Percentiles rank a stretch among this genome's conserved stretches.
phyloP scores from a whole-genome alignment of 2,329 filamentous ascomycete genomes.

The Penicillium sp. region DNA sequence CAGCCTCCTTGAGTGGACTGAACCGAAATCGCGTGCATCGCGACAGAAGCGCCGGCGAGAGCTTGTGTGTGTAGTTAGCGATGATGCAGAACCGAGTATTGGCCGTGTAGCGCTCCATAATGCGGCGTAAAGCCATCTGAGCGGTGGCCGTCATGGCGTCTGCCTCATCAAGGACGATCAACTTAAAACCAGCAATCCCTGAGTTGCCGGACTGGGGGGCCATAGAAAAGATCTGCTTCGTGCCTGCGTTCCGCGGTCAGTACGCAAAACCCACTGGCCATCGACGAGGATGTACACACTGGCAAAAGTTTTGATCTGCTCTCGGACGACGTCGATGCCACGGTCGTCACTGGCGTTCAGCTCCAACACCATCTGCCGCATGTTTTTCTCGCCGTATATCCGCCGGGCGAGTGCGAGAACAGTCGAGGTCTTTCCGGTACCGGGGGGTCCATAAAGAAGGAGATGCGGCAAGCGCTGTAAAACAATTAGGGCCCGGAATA shows the following conservation, averaged over 20 bases:
- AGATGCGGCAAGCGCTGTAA: slow-evolving; percentile 79
- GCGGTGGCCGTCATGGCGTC: slow-evolving; percentile 99
- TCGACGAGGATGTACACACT: slow-evolving; percentile 48
- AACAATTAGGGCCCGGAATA: slow-evolving; percentile 6
- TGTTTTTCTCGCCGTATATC: slow-evolving; percentile 88
- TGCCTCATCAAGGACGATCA: slow-evolving; percentile 98
- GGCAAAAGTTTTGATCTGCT: slow-evolving; percentile 99
- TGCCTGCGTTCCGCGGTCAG: slow-evolving; percentile 44
- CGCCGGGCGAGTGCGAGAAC: slow-evolving; percentile 87
- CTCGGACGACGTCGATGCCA: slow-evolving; percentile 94
- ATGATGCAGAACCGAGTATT: slow-evolving; percentile 99
- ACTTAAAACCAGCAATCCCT: slow-evolving; percentile 75
- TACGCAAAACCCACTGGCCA: neutral
- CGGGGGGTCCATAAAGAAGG: slow-evolving; percentile 92
- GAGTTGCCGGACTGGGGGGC: slow-evolving; percentile 46
- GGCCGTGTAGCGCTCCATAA: slow-evolving; percentile 99
- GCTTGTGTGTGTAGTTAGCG: slow-evolving; percentile 97
- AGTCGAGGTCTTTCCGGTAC: slow-evolving; percentile 96
- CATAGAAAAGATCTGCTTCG: slow-evolving; percentile 91
- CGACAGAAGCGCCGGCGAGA: slow-evolving; percentile 87
- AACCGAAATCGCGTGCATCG: slow-evolving; percentile 94
- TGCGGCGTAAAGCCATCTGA: slow-evolving; percentile 92
- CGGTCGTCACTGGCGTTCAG: slow-evolving; percentile 96
- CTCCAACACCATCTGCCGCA: slow-evolving; percentile 98
- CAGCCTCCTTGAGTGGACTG: slow-evolving; percentile 82